Conservation (phyloP, 345 rosid genomes). For the Geranium rotundifolium region DNA sequence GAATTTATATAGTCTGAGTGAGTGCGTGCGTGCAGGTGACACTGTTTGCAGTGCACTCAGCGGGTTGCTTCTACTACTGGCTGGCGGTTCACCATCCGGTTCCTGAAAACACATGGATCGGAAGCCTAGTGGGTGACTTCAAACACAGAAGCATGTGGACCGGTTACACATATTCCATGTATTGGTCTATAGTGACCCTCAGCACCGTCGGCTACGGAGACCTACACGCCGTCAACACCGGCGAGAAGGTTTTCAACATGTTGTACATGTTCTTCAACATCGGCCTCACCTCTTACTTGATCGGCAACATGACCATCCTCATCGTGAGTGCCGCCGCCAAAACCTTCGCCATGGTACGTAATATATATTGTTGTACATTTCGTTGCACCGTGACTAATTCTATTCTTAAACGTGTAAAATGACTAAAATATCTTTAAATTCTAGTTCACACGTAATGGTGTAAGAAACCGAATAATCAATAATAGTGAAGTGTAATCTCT, state of each 20-base stretch:
- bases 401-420: no score
- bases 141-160: slow-evolving; percentile 62
- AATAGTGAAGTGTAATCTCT: neutral
- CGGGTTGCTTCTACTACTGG: slow-evolving; percentile 73
- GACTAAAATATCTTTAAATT: no score
- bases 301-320: slow-evolving; percentile 91
- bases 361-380: no score
- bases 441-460: neutral
- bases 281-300: slow-evolving; percentile 76
- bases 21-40: slow-evolving; percentile 42
- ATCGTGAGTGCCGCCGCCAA: slow-evolving; percentile 29
- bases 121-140: slow-evolving; percentile 48
- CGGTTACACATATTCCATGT: slow-evolving; percentile 61
- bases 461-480: neutral
- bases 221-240: slow-evolving; percentile 73
- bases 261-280: slow-evolving; percentile 91
- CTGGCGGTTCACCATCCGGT: slow-evolving; percentile 45
- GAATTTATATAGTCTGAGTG: no score
- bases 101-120: slow-evolving; percentile 84
- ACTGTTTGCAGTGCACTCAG: slow-evolving; percentile 62
- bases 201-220: slow-evolving; percentile 95
- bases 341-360: no score
- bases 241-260: slow-evolving; percentile 67
- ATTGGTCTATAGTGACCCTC: slow-evolving; percentile 96
- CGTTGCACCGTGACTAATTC: no score